Evolutionary conservation across 31 red algal species (phyloP), one percentile per base, ranked within the genome.

Genomic region (Odonthalia washingtoniensis): DNA sequence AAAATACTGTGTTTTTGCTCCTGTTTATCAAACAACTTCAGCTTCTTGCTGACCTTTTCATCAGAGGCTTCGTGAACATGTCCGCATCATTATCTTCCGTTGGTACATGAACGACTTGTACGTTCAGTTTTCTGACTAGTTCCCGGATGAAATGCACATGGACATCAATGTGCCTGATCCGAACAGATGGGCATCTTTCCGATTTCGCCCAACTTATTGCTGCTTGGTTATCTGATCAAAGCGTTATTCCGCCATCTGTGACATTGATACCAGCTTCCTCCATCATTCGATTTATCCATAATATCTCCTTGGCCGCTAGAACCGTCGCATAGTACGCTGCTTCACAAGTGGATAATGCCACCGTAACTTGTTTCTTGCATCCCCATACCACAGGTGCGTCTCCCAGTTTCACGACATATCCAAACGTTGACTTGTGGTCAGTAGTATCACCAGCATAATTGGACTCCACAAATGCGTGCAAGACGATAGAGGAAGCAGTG

Each of bases 321-420:
- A 32, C 28, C 79, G 33, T 41, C n/a, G 79, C 52, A 39, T 40
- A 52, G 38, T 83, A 83, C 62, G 41, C 49, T 28, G n/a, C 26
- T 45, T 81, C 52, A 33, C 77, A 61, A 17, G 77, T 81, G 49
- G 77, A 81, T 45, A 64, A 39, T 81, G 77, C 43, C 12, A 81
- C 77, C 34, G 43, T 61, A 24, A 5, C 5, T 35, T 81, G 77
- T 39, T 81, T 81, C n/a, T 28, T 61, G 5, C 46, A 61, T 28
- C 49, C 46, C 43, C 43, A 81, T 34, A 53, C 28, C n/a, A 2
- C 21, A 24, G 24, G 32, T 3, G 40, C 40, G 45, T 53, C 24
- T 30, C 40, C 40, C 46, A 2, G 45, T 2, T n/a, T n/a, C n/a
- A n/a, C n/a, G n/a, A n/a, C n/a, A n/a, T n/a, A n/a, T n/a, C n/a